Conservation (phyloP, 2,329 filamentous ascomycete species). For the Penicillium sp. region DNA sequence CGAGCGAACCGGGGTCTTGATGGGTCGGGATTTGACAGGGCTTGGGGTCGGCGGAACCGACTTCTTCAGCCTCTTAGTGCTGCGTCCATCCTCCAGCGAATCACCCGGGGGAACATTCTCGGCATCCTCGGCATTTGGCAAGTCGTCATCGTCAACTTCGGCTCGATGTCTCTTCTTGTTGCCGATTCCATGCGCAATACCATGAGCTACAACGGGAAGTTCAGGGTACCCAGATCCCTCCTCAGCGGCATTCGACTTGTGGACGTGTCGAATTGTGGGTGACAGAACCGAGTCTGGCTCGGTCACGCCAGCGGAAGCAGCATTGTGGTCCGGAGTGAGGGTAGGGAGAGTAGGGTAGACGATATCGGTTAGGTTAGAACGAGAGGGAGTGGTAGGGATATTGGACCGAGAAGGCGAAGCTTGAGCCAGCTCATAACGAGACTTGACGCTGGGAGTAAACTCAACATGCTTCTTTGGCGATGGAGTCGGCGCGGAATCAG, state of each 20-base stretch:
- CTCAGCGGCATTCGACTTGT: slow-evolving; percentile 38
- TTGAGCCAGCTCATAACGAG: slow-evolving; percentile 43
- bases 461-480: slow-evolving; percentile 79
- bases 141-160: slow-evolving; percentile 38
- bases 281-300: slow-evolving; percentile 26
- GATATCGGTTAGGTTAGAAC: slow-evolving; percentile 36
- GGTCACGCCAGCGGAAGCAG: slow-evolving; percentile 18
- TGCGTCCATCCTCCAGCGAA: slow-evolving; percentile 36
- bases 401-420: slow-evolving; percentile 52
- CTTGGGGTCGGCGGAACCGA: slow-evolving; percentile 43
- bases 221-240: slow-evolving; percentile 34
- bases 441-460: slow-evolving; percentile 75
- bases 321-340: slow-evolving; percentile 45
- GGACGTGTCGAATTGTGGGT: slow-evolving; percentile 51
- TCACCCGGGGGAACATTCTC: slow-evolving; percentile 43
- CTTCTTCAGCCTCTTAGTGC: slow-evolving; percentile 45
- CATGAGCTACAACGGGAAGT: slow-evolving; percentile 46
- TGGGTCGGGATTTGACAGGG: slow-evolving; percentile 42
- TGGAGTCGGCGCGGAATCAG: slow-evolving; percentile 63
- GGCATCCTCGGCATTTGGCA: slow-evolving; percentile 24
- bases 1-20: slow-evolving; percentile 41
- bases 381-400: slow-evolving; percentile 35
- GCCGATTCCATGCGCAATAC: slow-evolving; percentile 48
- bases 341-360: slow-evolving; percentile 47
- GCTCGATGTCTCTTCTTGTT: slow-evolving; percentile 50